Evolutionary conservation across 139 green algal species (phyloP).

Genomic region (Chlorella sp.): DNA sequence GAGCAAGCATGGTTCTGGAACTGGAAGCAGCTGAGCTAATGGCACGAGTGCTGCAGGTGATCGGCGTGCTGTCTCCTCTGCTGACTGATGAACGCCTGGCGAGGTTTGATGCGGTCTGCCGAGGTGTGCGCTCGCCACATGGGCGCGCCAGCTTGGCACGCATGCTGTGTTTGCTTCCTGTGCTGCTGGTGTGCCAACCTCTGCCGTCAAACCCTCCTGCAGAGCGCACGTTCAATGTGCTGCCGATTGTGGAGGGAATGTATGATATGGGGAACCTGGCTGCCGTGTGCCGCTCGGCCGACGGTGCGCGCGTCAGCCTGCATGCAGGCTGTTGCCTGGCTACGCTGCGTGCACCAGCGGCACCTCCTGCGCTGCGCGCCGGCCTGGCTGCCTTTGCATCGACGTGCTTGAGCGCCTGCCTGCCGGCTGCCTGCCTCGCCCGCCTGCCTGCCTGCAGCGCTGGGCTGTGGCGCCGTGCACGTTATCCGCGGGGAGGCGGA

Average conservation of each 20-base stretch:
- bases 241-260: conserved; percentile 54
- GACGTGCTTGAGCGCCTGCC: no score
- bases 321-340: no score
- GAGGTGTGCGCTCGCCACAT: neutral
- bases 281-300: conserved; percentile 68
- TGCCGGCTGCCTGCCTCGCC: no score
- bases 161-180: neutral
- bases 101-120: conserved; percentile 18
- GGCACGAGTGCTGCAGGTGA: conserved; percentile 2
- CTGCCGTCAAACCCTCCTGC: neutral
- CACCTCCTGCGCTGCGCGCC: no score
- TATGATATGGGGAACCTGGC: conserved; percentile 84
- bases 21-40: no score
- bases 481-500: conserved; percentile 43
- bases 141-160: neutral
- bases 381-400: no score
- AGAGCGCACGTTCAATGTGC: conserved; percentile 48
- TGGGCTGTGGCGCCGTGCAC: conserved; percentile 71
- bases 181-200: neutral
- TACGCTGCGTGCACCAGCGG: no score
- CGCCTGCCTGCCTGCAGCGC: conserved; percentile 36
- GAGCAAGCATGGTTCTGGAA: no score
- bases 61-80: conserved; percentile 17
- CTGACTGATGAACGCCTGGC: conserved; percentile 27
- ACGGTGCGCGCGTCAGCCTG: conserved; percentile 65